These are phyloP conservation scores for Pythium aquatile DNA, from an alignment of 352 stramenopile species.

Conservation along the genomic window DNA sequence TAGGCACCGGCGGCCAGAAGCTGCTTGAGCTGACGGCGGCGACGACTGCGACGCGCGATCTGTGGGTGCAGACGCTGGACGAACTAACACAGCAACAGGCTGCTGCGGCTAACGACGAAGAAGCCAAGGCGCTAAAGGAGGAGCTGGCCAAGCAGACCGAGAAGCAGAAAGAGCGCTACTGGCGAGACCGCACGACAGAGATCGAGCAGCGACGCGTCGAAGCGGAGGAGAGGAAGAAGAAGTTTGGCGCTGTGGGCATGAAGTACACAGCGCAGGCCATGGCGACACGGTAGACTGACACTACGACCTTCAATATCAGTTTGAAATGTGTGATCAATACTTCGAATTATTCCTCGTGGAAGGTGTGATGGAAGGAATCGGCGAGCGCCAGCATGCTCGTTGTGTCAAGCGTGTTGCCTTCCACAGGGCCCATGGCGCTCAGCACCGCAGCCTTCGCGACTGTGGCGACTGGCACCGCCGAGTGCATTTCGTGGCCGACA, in stretches of 20 bases:
- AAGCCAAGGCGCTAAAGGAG: conserved; percentile 43
- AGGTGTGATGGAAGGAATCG: conserved; percentile 78
- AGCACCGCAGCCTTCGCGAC: conserved; percentile 84
- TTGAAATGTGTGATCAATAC: not conserved
- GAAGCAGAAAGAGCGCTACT: conserved; percentile 74
- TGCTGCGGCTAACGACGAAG: conserved; percentile 17
- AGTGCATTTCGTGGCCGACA: conserved; percentile 63
- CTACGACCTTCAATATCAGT: not conserved
- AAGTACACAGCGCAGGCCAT: conserved; percentile 59
- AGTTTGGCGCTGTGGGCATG: conserved; percentile 66
- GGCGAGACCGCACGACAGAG: conserved; percentile 61
- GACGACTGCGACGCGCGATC: conserved; percentile 39
- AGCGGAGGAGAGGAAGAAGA: conserved; percentile 75
- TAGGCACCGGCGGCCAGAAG: conserved; percentile 56
- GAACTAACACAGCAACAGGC: conserved; percentile 41
- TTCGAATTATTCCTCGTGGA: conserved; percentile 25
- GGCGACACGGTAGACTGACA: conserved; percentile 21
- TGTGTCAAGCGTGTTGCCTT: conserved; percentile 57
- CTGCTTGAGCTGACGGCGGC: conserved; percentile 57
- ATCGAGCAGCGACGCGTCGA: conserved; percentile 57
- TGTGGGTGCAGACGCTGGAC: conserved; percentile 71
- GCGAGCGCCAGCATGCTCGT: conserved; percentile 70
- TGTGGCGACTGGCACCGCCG: conserved; percentile 58
- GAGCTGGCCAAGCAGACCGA: conserved; percentile 58
- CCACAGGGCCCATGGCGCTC: conserved; percentile 69